Evolutionary conservation across 2,329 filamentous ascomycete genomes (phyloP).

Genomic region (Pseudogymnoascus sp.): DNA sequence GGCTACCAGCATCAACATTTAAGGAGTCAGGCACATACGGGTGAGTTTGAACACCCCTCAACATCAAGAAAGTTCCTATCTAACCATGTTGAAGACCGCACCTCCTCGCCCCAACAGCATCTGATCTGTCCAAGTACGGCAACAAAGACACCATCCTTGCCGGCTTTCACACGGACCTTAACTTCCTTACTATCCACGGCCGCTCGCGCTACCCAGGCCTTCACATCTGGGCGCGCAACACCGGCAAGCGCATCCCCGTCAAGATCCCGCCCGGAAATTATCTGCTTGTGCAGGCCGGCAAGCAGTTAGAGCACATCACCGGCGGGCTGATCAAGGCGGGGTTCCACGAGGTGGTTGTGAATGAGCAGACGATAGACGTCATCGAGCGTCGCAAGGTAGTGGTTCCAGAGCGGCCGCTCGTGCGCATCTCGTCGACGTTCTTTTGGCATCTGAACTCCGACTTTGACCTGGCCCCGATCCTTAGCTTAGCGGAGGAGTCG

Average conservation of each 20-base stretch:
- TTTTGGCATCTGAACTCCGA: slow-evolving; percentile 55
- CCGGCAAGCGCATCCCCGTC: slow-evolving; percentile 49
- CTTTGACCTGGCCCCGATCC: slow-evolving; percentile 45
- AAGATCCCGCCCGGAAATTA: slow-evolving; percentile 50
- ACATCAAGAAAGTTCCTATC: slow-evolving; percentile 20
- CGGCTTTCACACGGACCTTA: slow-evolving; percentile 57
- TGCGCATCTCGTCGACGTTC: slow-evolving; percentile 52
- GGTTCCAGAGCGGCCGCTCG: slow-evolving; percentile 41
- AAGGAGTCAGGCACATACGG: slow-evolving; percentile 42
- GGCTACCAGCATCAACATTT: slow-evolving; percentile 44
- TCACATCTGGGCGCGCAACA: slow-evolving; percentile 57
- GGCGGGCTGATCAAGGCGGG: slow-evolving; percentile 54
- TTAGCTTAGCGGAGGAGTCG: slow-evolving; percentile 39
- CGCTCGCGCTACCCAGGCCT: slow-evolving; percentile 54
- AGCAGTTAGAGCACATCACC: slow-evolving; percentile 54
- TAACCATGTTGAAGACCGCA: slow-evolving; percentile 28
- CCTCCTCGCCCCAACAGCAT: slow-evolving; percentile 52
- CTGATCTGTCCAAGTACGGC: slow-evolving; percentile 47
- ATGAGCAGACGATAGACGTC: slow-evolving; percentile 41
- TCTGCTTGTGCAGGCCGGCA: slow-evolving; percentile 53
- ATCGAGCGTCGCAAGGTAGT: slow-evolving; percentile 37
- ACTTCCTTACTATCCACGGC: slow-evolving; percentile 58
- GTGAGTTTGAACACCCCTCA: slow-evolving; percentile 20
- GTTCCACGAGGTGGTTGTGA: slow-evolving; percentile 55
- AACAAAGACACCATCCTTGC: slow-evolving; percentile 50